Evolutionary conservation across 768 basidiomycete genomes (phyloP).

Genomic region (Hydnomerulius pinastri): DNA sequence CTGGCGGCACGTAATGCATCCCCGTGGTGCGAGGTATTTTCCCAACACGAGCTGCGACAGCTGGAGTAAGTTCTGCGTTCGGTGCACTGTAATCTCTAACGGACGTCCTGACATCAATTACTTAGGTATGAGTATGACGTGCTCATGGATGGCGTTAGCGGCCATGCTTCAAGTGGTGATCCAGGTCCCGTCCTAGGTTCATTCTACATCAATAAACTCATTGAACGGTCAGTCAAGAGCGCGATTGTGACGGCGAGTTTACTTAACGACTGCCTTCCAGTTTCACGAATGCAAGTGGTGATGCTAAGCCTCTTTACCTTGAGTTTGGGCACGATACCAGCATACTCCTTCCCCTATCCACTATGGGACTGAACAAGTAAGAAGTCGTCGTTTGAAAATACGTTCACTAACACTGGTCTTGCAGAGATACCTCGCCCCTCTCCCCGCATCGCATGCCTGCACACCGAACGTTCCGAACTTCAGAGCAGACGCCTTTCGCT

Average conservation of each 20-base stretch:
- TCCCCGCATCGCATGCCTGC: slow-evolving; percentile 24
- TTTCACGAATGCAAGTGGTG: slow-evolving; percentile 36
- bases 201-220: slow-evolving; percentile 40
- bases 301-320: slow-evolving; percentile 36
- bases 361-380: slow-evolving; percentile 39
- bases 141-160: slow-evolving; percentile 39
- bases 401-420: not conserved
- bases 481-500: slow-evolving; percentile 43
- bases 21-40: slow-evolving; percentile 44
- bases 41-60: slow-evolving; percentile 31
- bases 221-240: slow-evolving; percentile 34
- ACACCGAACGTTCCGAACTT: slow-evolving; percentile 40
- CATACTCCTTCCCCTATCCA: slow-evolving; percentile 40
- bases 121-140: slow-evolving; percentile 42
- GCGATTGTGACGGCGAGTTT: not conserved
- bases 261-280: too few species aligned
- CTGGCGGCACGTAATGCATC: slow-evolving; percentile 37
- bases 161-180: slow-evolving; percentile 31
- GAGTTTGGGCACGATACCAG: slow-evolving; percentile 47
- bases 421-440: slow-evolving; percentile 36
- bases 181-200: slow-evolving; percentile 40
- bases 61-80: slow-evolving; percentile 35
- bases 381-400: slow-evolving; percentile 1
- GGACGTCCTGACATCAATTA: not conserved
- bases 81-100: not conserved